Conservation (phyloP, 169 alveolate species). For the Eimeria maxima region DNA sequence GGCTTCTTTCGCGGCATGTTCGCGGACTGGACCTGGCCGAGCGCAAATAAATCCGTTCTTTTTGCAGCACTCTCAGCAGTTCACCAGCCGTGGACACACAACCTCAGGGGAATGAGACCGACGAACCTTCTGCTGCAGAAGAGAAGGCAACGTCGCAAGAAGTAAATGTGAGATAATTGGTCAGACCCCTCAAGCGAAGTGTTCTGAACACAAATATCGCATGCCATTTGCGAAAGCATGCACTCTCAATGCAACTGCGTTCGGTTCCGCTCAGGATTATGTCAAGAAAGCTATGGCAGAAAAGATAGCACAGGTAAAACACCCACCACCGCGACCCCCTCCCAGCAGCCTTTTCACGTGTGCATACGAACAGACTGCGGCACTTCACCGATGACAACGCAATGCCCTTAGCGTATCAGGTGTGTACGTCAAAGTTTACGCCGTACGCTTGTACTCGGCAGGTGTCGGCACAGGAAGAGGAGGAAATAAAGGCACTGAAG, state of each 20-base stretch:
- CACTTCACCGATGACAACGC: neutral
- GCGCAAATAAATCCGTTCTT: neutral
- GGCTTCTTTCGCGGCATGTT: neutral
- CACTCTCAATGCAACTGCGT: neutral
- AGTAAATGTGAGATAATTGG: slow-evolving; percentile 15
- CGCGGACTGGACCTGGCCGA: neutral
- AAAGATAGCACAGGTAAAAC: slow-evolving; percentile 21
- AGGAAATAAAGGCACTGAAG: slow-evolving; percentile 36
- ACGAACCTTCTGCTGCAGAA: slow-evolving; percentile 30
- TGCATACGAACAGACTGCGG: neutral
- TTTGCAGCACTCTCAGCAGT: neutral
- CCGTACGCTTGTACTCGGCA: neutral
- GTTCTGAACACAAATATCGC: neutral
- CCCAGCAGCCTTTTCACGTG: too few relatives aligned
- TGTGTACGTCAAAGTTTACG: neutral
- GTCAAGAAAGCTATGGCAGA: slow-evolving; percentile 35
- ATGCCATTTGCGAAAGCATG: neutral
- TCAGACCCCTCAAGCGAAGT: neutral
- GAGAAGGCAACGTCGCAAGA: neutral
- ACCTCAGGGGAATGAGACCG: neutral
- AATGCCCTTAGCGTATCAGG: neutral
- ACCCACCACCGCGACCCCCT: too few relatives aligned
- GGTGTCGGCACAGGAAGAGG: slow-evolving; percentile 37
- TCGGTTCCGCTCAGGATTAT: slow-evolving; percentile 35
- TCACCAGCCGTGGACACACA: neutral